Evolutionary conservation across 176 grass and related monocot genomes (phyloP), one percentile per base, ranked within the genome.

Genomic region (Bromus sterilis): DNA sequence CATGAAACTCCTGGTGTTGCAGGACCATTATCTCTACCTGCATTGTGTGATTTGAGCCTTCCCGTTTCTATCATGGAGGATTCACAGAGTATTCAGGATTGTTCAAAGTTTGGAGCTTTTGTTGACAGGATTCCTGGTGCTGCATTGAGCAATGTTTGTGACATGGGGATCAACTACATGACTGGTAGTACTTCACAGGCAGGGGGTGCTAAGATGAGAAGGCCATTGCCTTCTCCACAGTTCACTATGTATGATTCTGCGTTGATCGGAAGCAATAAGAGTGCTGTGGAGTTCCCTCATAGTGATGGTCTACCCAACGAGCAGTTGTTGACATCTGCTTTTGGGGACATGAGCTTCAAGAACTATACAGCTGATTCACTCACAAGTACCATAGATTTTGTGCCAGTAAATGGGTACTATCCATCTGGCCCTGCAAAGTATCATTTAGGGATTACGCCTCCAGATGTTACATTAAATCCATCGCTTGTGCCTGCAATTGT

Each of bases 331-430:
- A 21, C 77, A 74, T 84, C 60, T 48, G 88, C 88, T 71, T 82
- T 95, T 74, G 58, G 74, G 31, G 85, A 79, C 64, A 51, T 93
- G 66, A 77, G 28, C 40, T 84, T 93, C 3, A 82, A 58, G 42
- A 81, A 91, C 30, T 7, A 21, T 5, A 56, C 68, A 29, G 18
- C 24, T 82, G 64, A 78, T 86, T 33, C 5, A 3, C 57, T 66
- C 56, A 26, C 43, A 49, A 48, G 20, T 72, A 57, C 23, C 61
- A 24, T 6, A 48, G 81, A 57, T 78, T 46, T 29, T n/a, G 63
- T 32, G 44, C 78, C 40, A 23, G 37, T 39, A 71, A 82, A 89
- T 57, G 83, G 78, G 28, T 59, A 74, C 23, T 78, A 66, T 82
- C 30, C 72, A 71, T 55, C 72, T 56, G 65, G 29, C 25, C 34